A percentile compares a stretch with the other conserved stretches of the same genome.
Conservation (phyloP, 2,329 filamentous ascomycete species). For the Penicillium sp. region DNA sequence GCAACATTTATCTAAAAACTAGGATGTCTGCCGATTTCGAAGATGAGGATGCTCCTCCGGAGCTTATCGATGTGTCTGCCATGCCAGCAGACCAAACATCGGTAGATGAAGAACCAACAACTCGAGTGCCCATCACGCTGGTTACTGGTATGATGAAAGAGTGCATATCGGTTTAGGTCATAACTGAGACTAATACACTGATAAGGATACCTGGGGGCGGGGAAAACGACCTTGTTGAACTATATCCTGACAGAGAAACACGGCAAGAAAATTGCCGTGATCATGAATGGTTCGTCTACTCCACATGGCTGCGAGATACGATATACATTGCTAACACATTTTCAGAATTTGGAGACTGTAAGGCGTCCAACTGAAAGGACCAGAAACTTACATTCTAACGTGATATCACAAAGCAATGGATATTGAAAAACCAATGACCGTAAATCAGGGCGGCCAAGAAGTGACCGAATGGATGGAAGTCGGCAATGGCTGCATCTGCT, state of each 20-base stretch:
- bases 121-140: conserved; percentile 50
- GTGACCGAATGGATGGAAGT: conserved; percentile 95
- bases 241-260: conserved; percentile 94
- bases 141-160: conserved; percentile 43
- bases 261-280: conserved; percentile 97
- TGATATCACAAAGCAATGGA: conserved; percentile 64
- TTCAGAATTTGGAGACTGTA: conserved; percentile 77
- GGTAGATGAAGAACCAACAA: conserved; percentile 23
- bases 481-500: conserved; percentile 96
- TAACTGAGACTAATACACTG: conserved; percentile 1
- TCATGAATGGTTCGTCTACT: conserved; percentile 71
- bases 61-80: conserved; percentile 40
- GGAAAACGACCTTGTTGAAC: conserved; percentile 92
- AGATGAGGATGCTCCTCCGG: conserved; percentile 45
- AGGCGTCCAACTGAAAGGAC: conserved; percentile 28
- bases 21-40: conserved; percentile 26
- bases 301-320: neutral
- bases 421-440: conserved; percentile 92
- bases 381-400: neutral
- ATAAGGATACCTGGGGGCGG: conserved; percentile 85
- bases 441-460: conserved; percentile 77
- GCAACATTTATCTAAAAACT: neutral
- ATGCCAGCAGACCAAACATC: conserved; percentile 24
- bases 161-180: neutral
- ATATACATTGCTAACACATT: conserved; percentile 14